Percentiles rank a stretch among this genome's conserved stretches.
phyloP scores from a whole-genome alignment of 83 land plant genomes.

The Isoetes engelmannii region DNA sequence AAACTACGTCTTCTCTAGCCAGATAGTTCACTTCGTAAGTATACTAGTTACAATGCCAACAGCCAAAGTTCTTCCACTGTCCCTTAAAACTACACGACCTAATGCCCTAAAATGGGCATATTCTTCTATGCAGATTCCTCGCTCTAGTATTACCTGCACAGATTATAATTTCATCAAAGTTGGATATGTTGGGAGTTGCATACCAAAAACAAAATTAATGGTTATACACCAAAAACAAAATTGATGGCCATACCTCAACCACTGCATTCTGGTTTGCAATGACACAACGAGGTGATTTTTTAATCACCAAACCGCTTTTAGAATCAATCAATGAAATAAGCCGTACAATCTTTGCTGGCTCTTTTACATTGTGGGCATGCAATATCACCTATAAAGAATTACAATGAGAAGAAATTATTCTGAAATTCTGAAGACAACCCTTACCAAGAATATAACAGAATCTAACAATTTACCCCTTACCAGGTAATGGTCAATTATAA shows the following conservation, averaged over 20 bases:
- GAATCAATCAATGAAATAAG: slow-evolving; percentile 61
- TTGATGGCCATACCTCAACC: slow-evolving; percentile 46
- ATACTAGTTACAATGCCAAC: slow-evolving; percentile 64
- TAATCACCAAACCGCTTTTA: slow-evolving; percentile 60
- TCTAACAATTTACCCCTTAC: neutral
- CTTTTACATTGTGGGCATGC: slow-evolving; percentile 82
- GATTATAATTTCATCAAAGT: neutral
- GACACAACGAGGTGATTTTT: slow-evolving; percentile 62
- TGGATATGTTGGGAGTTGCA: neutral
- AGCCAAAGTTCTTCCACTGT: slow-evolving; percentile 67
- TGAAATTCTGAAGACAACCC: too few relatives aligned
- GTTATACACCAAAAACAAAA: neutral
- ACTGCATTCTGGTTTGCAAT: slow-evolving; percentile 82
- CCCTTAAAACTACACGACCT: slow-evolving; percentile 64
- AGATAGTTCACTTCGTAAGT: neutral
- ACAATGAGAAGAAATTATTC: neutral
- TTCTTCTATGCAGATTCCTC: slow-evolving; percentile 63
- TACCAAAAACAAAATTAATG: neutral
- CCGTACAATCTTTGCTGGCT: slow-evolving; percentile 61
- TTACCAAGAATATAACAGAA: too few relatives aligned
- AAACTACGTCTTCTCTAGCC: too few relatives aligned
- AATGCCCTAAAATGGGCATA: slow-evolving; percentile 58
- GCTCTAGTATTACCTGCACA: slow-evolving; percentile 54
- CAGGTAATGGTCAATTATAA: neutral
- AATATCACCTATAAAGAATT: slow-evolving; percentile 56